These are phyloP conservation scores for Fermentozyma sake DNA, from an alignment of 1,139 yeast genomes.

Conservation along the genomic window DNA sequence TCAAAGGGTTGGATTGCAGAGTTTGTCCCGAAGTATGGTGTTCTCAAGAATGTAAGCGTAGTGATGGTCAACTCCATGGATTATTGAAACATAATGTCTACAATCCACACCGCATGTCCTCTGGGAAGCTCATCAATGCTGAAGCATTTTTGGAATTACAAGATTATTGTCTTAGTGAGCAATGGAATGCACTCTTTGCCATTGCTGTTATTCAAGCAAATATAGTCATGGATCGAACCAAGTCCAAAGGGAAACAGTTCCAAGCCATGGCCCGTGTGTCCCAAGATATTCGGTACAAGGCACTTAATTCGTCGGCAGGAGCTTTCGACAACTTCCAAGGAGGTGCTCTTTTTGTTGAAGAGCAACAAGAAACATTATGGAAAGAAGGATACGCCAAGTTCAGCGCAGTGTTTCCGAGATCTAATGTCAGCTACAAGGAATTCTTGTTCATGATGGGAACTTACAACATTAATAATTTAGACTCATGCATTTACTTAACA, in stretches of 20 bases:
- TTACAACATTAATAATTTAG: conserved; percentile 69
- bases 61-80: conserved; percentile 49
- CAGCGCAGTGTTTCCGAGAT: conserved; percentile 44
- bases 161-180: conserved; percentile 57
- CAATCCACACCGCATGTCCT: too few relatives aligned
- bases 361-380: conserved; percentile 62
- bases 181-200: conserved; percentile 69
- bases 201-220: conserved; percentile 56
- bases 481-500: conserved; percentile 54
- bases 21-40: conserved; percentile 75
- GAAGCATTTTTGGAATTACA: conserved; percentile 53
- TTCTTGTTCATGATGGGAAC: conserved; percentile 64
- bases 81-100: conserved; percentile 50
- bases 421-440: conserved; percentile 45
- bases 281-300: conserved; percentile 61
- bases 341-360: conserved; percentile 49
- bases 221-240: conserved; percentile 41
- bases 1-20: conserved; percentile 62
- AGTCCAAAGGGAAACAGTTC: conserved; percentile 39
- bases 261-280: conserved; percentile 66
- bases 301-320: conserved; percentile 56
- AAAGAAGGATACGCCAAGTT: conserved; percentile 50
- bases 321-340: conserved; percentile 47
- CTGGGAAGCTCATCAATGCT: conserved; percentile 32
- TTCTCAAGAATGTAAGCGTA: conserved; percentile 54